Percentiles rank a stretch among this genome's conserved stretches.
These are phyloP conservation scores for Mortierella sp. DNA, from an alignment of 371 early-diverging fungal species.

Conservation along the genomic window DNA sequence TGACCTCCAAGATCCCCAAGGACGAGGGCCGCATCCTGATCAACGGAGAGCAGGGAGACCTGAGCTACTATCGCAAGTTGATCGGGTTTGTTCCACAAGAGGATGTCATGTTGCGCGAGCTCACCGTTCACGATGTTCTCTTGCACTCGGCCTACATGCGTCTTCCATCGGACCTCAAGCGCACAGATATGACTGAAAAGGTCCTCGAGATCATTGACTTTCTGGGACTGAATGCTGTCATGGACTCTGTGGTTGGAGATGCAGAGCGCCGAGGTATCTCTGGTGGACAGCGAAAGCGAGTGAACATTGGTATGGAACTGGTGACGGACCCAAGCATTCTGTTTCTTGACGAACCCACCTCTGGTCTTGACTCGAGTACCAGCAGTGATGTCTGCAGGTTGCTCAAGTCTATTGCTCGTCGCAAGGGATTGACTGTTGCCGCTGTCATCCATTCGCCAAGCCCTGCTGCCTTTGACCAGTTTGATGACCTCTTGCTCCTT, in stretches of 20 bases:
- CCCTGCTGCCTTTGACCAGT: conserved; percentile 67
- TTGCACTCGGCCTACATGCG: conserved; percentile 78
- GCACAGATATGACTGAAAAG: conserved; percentile 59
- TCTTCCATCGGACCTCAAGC: conserved; percentile 60
- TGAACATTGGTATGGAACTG: conserved; percentile 89
- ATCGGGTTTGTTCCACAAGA: conserved; percentile 78
- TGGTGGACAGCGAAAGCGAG: conserved; percentile 89
- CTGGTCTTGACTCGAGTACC: conserved; percentile 82
- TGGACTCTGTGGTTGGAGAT: conserved; percentile 79
- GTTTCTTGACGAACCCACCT: conserved; percentile 95
- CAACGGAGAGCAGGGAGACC: conserved; percentile 68
- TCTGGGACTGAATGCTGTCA: conserved; percentile 71
- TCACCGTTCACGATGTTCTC: conserved; percentile 68
- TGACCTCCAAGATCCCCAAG: conserved; percentile 68
- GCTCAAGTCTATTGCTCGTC: conserved; percentile 64
- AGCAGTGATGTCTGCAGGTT: conserved; percentile 72
- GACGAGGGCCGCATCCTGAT: conserved; percentile 68
- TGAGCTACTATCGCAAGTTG: conserved; percentile 71
- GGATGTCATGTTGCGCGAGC: conserved; percentile 73
- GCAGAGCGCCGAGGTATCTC: conserved; percentile 80
- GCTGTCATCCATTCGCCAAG: conserved; percentile 84
- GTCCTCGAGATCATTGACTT: conserved; percentile 70
- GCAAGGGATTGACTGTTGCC: conserved; percentile 72
- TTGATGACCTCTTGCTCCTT: conserved; percentile 77
- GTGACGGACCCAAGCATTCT: conserved; percentile 89